These are phyloP conservation scores for Saxophila tyrrhenica DNA, from an alignment of 495 filamentous ascomycete species.

Conservation along the genomic window DNA sequence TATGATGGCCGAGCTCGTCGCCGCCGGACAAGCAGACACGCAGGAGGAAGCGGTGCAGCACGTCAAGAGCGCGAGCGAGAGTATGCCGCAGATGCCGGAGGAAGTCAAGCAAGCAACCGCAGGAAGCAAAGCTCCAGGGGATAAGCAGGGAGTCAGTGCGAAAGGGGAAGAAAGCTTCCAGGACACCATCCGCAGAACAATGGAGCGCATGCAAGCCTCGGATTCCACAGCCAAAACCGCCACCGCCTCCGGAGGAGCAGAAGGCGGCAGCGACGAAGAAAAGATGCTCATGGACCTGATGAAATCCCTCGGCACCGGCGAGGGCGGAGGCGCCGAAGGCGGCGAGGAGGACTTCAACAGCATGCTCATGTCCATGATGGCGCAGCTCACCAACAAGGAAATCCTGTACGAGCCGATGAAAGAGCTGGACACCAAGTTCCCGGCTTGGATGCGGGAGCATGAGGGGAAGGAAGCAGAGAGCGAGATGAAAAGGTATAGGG, in stretches of 20 bases:
- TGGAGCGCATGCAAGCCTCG: constrained; percentile 86
- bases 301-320: constrained; percentile 63
- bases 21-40: constrained; percentile 29
- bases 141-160: constrained; percentile 29
- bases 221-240: constrained; percentile 72
- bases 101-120: constrained; percentile 6
- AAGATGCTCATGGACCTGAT: constrained; percentile 78
- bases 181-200: constrained; percentile 78
- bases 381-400: constrained; percentile 94
- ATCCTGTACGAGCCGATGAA: constrained; percentile 98
- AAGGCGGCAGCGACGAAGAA: constrained; percentile 34
- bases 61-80: constrained; percentile 11
- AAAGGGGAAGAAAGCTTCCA: constrained; percentile 60
- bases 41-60: constrained; percentile 13
- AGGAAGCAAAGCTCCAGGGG: constrained; percentile 10
- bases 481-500: constrained; percentile 67
- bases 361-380: constrained; percentile 95
- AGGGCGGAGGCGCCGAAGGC: constrained; percentile 33
- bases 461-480: constrained; percentile 47
- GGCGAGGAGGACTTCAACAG: constrained; percentile 81
- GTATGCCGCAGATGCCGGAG: constrained; percentile 13
- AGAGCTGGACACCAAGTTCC: constrained; percentile 85
- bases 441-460: constrained; percentile 75
- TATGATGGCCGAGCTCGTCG: constrained; percentile 67
- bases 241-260: constrained; percentile 31